phyloP scores from a whole-genome alignment of 805 yeast genomes.

The Ogataea kodamae region DNA sequence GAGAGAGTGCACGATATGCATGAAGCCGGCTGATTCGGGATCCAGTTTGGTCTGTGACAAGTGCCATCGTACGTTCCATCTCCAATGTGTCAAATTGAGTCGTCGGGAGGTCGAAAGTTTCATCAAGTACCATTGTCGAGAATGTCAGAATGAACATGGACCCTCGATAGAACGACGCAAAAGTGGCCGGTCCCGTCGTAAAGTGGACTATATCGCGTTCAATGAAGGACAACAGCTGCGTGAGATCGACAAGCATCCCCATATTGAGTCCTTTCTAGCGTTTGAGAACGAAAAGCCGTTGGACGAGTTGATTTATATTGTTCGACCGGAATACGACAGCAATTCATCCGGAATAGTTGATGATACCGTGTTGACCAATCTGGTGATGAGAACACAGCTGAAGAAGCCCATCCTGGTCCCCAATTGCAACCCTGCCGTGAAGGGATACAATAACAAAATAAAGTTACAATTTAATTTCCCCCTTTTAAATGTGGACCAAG shows the following conservation, averaged over 20 bases:
- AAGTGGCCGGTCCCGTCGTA: conserved; percentile 51
- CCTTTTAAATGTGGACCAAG: conserved; percentile 49
- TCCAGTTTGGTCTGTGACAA: too few relatives aligned
- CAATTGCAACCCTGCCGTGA: conserved; percentile 22
- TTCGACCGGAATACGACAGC: conserved; percentile 21
- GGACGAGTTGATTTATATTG: conserved; percentile 28
- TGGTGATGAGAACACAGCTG: conserved; percentile 29
- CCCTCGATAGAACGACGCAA: conserved; percentile 48
- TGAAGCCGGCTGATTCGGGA: too few relatives aligned
- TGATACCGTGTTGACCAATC: conserved; percentile 23
- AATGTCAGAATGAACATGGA: conserved; percentile 45
- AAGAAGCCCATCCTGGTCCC: conserved; percentile 32
- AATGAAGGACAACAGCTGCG: conserved; percentile 64
- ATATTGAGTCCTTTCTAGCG: conserved; percentile 36
- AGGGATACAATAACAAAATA: conserved; percentile 10
- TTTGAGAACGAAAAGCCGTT: conserved; percentile 29
- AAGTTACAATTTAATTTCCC: conserved; percentile 41
- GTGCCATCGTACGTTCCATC: conserved; percentile 56
- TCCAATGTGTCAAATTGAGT: conserved; percentile 42
- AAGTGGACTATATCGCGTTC: conserved; percentile 74
- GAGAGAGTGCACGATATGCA: conserved; percentile 24
- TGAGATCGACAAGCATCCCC: conserved; percentile 56
- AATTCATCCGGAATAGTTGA: conserved; percentile 21
- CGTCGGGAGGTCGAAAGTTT: conserved; percentile 37
- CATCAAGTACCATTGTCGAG: conserved; percentile 51